Evolutionary conservation across 1,284 basidiomycete species (phyloP).

Genomic region (Ceratobasidium sp.): DNA sequence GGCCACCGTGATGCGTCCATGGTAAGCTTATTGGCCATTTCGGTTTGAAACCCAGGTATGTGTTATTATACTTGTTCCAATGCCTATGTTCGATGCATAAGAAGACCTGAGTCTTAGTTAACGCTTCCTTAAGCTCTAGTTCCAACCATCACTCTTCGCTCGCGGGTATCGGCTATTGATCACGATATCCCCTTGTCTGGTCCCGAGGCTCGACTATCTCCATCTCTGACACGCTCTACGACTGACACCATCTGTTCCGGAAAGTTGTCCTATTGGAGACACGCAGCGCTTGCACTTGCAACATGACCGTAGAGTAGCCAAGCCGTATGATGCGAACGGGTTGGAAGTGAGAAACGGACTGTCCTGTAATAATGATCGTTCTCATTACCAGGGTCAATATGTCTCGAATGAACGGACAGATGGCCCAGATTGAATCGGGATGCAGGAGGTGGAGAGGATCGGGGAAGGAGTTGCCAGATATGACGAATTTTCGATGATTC

Average conservation of each 20-base stretch:
- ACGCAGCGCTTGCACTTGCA: background rate
- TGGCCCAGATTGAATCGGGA: background rate
- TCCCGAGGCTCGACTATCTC: background rate
- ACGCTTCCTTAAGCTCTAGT: too few relatives aligned
- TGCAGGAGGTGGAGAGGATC: background rate
- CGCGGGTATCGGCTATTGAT: slow-evolving; percentile 3
- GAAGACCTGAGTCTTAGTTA: too few relatives aligned
- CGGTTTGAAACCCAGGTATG: too few relatives aligned
- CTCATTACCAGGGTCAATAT: slow-evolving; percentile 14
- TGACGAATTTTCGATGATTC: slow-evolving; percentile 10
- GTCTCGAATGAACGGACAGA: background rate
- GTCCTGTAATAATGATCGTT: background rate
- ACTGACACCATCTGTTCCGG: background rate
- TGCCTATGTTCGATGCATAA: too few relatives aligned
- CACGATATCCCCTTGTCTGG: slow-evolving; percentile 9
- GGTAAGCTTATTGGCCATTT: too few relatives aligned
- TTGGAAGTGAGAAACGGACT: slow-evolving; percentile 15
- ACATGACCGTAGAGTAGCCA: background rate
- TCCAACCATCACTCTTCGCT: too few relatives aligned
- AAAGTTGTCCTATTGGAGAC: background rate
- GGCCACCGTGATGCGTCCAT: too few relatives aligned
- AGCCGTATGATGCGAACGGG: background rate
- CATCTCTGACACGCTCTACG: background rate
- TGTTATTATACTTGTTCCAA: too few relatives aligned
- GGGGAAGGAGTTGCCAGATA: background rate